Evolutionary conservation across 768 basidiomycete species (phyloP), one percentile per base, ranked within the genome.

Genomic region (Zangia roseola): DNA sequence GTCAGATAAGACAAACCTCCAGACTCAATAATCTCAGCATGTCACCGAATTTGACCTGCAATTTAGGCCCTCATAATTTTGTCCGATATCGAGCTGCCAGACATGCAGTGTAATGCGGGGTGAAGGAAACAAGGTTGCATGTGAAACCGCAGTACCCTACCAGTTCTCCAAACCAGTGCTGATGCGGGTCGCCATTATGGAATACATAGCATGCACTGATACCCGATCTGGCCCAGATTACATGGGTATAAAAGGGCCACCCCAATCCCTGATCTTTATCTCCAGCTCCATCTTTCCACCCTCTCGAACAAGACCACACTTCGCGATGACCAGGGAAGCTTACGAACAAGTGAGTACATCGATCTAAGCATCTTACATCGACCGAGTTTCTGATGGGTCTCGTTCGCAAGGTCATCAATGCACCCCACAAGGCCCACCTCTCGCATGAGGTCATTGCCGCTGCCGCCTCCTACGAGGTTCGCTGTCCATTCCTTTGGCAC

Each of bases 401-500:
- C 26, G 1, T 21, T 31, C 43, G 17, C 28, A 52, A 84, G 81
- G 75, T 77, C 39, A 30, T 46, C 16, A 75, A 74, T 41, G 72
- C 73, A 13, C 74, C 73, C 10, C 84, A 85, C 71, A 69, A 83
- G 69, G 79, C 84, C 2, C 47, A 67, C 47, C 66, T 85, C 45
- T 78, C 82, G 9, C 86, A 88, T 63, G 81, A 88, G 67, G 62
- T 87, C 36, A 74, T 88, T 53, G 81, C 82, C 40, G 84, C 69
- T 35, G 86, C 86, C 38, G 85, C 84, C 6, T 66, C 82, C 24
- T 88, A 75, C 65, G 83, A 81, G 74, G 83, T 80, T 30, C 12
- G 66, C 41, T 16, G 1, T 24, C 14, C 17, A 6, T 5, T 21
- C 21, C 36, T n/a, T 13, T 28, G 5, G 34, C 17, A 43, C 8